phyloP scores from a whole-genome alignment of 2,329 filamentous ascomycete species.

The Endocalyx cinctus region DNA sequence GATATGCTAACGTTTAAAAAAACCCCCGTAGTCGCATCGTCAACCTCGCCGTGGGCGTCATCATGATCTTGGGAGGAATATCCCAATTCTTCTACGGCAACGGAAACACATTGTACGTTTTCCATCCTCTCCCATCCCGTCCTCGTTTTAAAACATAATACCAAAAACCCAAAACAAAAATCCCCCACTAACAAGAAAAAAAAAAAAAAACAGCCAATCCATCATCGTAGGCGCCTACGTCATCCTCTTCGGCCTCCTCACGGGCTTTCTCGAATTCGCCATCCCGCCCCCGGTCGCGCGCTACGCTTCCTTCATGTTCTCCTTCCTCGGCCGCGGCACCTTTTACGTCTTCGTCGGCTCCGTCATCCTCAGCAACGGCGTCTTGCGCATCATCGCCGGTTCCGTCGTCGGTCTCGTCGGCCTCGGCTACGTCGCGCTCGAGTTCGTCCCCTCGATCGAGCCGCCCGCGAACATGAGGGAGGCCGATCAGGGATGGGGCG shows the following conservation, averaged over 20 bases:
- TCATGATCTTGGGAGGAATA: slow-evolving; percentile 84
- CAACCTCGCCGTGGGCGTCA: slow-evolving; percentile 81
- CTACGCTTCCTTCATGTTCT: slow-evolving; percentile 97
- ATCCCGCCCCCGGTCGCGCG: slow-evolving; percentile 88
- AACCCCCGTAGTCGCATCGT: slow-evolving; percentile 70
- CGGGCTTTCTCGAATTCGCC: slow-evolving; percentile 81
- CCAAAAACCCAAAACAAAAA: not conserved
- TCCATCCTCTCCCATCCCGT: slow-evolving; percentile 2
- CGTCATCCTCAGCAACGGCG: slow-evolving; percentile 66
- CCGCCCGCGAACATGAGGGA: slow-evolving; percentile 79
- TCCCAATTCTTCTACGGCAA: slow-evolving; percentile 60
- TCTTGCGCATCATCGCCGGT: slow-evolving; percentile 71
- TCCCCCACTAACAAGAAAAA: too few species aligned
- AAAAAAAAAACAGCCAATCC: slow-evolving; percentile 56
- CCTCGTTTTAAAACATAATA: not conserved
- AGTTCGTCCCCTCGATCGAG: slow-evolving; percentile 75
- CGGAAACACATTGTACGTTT: slow-evolving; percentile 60
- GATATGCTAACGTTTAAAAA: slow-evolving; percentile 28
- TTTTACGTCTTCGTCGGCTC: slow-evolving; percentile 97
- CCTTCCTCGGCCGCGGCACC: slow-evolving; percentile 88
- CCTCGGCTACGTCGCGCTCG: slow-evolving; percentile 69
- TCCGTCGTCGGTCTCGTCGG: slow-evolving; percentile 74
- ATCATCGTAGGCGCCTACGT: slow-evolving; percentile 83
- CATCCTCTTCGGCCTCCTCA: slow-evolving; percentile 81
- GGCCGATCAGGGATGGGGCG: slow-evolving; percentile 69